These are phyloP conservation scores for Diddensiella santjacobensis DNA, from an alignment of 805 yeast species.

Conservation along the genomic window DNA sequence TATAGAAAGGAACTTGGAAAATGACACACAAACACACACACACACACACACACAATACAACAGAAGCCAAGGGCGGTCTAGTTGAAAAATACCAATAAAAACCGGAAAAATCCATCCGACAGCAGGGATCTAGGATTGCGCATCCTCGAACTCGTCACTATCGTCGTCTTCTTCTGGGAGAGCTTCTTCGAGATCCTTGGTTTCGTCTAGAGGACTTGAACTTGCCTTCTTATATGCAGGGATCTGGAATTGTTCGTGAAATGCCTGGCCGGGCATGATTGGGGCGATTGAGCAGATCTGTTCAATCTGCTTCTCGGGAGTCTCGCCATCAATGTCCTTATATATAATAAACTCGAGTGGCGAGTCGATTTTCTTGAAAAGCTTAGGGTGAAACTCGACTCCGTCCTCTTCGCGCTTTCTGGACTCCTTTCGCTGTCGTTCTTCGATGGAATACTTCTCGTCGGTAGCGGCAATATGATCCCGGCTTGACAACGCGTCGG, in stretches of 20 bases:
- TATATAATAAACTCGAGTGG: slow-evolving; percentile 61
- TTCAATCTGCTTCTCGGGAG: slow-evolving; percentile 49
- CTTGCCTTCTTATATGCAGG: slow-evolving; percentile 59
- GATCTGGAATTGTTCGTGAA: slow-evolving; percentile 58
- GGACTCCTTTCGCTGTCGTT: slow-evolving; percentile 73
- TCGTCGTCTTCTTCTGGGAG: slow-evolving; percentile 13
- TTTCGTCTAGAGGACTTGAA: slow-evolving; percentile 14
- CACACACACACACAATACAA: not conserved
- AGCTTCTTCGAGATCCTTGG: slow-evolving; percentile 17
- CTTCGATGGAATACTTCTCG: slow-evolving; percentile 83
- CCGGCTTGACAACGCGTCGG: slow-evolving; percentile 72
- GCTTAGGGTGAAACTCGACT: slow-evolving; percentile 72
- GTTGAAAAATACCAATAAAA: not conserved
- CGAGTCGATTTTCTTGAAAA: slow-evolving; percentile 50
- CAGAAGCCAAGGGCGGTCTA: too few species aligned
- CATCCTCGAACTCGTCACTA: slow-evolving; percentile 26
- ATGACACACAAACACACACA: not conserved
- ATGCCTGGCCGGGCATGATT: slow-evolving; percentile 74
- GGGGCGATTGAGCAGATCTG: slow-evolving; percentile 68
- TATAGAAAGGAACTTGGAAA: not conserved
- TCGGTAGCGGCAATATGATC: slow-evolving; percentile 83
- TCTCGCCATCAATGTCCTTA: slow-evolving; percentile 53
- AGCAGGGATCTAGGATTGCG: slow-evolving; percentile 20
- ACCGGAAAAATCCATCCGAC: too few species aligned
- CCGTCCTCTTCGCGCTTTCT: slow-evolving; percentile 74